These are phyloP conservation scores for Trypanosoma platydactyli DNA, from an alignment of 208 protist genomes.

Conservation along the genomic window DNA sequence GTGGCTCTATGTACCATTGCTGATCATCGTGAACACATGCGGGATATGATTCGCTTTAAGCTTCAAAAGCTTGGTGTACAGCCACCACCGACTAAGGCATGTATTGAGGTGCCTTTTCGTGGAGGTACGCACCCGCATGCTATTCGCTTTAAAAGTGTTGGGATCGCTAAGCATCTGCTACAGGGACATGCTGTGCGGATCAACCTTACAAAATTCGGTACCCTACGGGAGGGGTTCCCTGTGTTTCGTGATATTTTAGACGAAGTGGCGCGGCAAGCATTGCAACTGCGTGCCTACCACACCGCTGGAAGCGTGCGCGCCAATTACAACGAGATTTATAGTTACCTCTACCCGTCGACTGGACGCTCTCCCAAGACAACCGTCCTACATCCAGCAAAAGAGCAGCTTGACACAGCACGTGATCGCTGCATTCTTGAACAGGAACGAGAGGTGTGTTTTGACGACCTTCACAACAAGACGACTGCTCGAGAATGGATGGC, in stretches of 20 bases:
- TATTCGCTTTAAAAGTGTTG: constrained; percentile 85
- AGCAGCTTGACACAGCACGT: constrained; percentile 49
- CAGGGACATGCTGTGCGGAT: constrained; percentile 72
- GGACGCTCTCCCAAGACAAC: constrained; percentile 75
- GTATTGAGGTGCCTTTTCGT: constrained; percentile 83
- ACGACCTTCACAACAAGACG: constrained; percentile 64
- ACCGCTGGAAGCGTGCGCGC: constrained; percentile 64
- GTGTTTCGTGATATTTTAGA: constrained; percentile 82
- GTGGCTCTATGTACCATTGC: constrained; percentile 76
- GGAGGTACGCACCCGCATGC: constrained; percentile 84
- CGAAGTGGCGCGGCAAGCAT: constrained; percentile 62
- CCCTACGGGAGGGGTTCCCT: constrained; percentile 78
- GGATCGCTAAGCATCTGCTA: constrained; percentile 78
- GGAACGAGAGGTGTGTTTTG: constrained; percentile 84
- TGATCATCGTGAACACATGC: constrained; percentile 82
- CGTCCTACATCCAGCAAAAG: constrained; percentile 69
- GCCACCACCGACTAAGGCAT: constrained; percentile 59
- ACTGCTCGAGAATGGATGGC: constrained; percentile 52
- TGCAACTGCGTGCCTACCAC: constrained; percentile 77
- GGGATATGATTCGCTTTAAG: constrained; percentile 83
- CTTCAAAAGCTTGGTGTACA: constrained; percentile 85
- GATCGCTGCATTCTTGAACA: constrained; percentile 68
- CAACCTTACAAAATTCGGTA: constrained; percentile 86
- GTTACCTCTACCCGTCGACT: constrained; percentile 85
- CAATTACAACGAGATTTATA: constrained; percentile 83